These are phyloP conservation scores for Stromatinia cepivora DNA, from an alignment of 2,329 filamentous ascomycete species.

Conservation along the genomic window DNA sequence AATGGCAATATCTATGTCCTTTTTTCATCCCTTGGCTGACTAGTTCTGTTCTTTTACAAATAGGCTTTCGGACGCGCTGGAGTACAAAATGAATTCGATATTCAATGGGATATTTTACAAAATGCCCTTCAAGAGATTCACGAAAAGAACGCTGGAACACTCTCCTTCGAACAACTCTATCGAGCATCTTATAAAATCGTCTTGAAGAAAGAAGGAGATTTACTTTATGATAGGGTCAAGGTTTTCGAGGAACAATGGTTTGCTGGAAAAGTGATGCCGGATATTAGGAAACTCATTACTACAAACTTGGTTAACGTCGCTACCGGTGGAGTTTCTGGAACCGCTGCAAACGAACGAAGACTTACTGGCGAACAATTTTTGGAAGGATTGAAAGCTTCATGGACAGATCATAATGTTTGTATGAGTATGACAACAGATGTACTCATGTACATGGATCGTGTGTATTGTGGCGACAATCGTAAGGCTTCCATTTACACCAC, in stretches of 20 bases:
- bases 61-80: constrained; percentile 55
- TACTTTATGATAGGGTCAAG: constrained; percentile 78
- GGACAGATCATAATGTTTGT: constrained; percentile 85
- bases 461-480: constrained; percentile 72
- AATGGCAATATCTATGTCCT: neutral
- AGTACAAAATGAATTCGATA: constrained; percentile 77
- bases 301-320: constrained; percentile 62
- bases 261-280: constrained; percentile 66
- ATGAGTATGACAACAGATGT: constrained; percentile 98
- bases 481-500: constrained; percentile 78
- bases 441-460: constrained; percentile 94
- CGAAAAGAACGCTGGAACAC: constrained; percentile 80
- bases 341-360: constrained; percentile 75
- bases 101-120: constrained; percentile 75
- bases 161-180: constrained; percentile 96
- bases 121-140: constrained; percentile 85
- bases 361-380: constrained; percentile 82
- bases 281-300: constrained; percentile 70
- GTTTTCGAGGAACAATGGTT: constrained; percentile 84
- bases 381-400: constrained; percentile 71
- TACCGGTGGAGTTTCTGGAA: constrained; percentile 56
- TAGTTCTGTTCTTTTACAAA: neutral
- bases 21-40: constrained; percentile 19
- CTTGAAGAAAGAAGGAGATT: constrained; percentile 78
- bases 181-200: constrained; percentile 93